Evolutionary conservation across 1,139 yeast species (phyloP).

Genomic region (Meyerozyma smithsonii): DNA sequence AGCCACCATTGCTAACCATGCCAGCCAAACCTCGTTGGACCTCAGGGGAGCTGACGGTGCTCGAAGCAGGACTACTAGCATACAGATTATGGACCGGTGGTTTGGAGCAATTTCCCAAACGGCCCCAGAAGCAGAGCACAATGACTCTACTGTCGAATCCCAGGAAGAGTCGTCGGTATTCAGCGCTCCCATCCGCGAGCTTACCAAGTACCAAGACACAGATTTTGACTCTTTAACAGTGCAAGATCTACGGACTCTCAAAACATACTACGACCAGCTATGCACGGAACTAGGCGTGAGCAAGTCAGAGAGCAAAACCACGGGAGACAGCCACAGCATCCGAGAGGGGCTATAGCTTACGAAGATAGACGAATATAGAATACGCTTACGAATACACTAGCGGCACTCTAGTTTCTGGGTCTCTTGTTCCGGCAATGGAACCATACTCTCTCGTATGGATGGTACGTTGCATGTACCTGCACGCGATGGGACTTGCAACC

Average conservation of each 20-base stretch:
- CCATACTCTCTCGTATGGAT: too few relatives aligned
- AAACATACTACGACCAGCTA: constrained; percentile 34
- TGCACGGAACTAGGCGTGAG: constrained; percentile 17
- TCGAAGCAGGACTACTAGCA: constrained; percentile 34
- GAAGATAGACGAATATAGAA: background rate
- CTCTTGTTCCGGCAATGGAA: too few relatives aligned
- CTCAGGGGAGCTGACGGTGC: constrained; percentile 22
- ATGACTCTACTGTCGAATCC: background rate
- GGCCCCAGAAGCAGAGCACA: background rate
- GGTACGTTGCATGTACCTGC: too few relatives aligned
- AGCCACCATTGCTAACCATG: constrained; percentile 16
- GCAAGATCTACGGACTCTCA: constrained; percentile 30
- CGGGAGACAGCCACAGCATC: constrained; percentile 7
- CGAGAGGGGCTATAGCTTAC: background rate
- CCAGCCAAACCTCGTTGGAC: constrained; percentile 7
- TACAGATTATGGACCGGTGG: constrained; percentile 45
- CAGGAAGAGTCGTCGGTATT: constrained; percentile 6
- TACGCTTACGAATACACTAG: background rate
- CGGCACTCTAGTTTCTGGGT: too few relatives aligned
- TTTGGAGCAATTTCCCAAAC: constrained; percentile 12
- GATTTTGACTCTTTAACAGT: constrained; percentile 37
- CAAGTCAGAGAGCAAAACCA: constrained; percentile 12
- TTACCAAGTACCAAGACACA: constrained; percentile 28
- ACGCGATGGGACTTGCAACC: too few relatives aligned
- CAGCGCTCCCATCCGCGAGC: constrained; percentile 16